Conservation (phyloP, 1,284 basidiomycete species). For the Cutaneotrichosporon sp. region DNA sequence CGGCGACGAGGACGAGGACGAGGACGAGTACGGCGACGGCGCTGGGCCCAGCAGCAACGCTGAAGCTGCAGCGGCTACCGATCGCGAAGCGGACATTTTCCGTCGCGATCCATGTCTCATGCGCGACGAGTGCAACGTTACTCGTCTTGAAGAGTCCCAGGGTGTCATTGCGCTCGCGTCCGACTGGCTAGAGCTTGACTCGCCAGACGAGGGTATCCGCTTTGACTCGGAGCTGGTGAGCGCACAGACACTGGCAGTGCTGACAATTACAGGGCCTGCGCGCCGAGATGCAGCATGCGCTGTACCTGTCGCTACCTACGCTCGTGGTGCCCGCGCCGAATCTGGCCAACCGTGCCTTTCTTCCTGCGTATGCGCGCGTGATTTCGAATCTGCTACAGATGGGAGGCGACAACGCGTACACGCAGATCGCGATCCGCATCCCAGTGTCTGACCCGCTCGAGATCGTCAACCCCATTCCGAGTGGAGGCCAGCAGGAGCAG, state of each 20-base stretch:
- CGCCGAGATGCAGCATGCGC: constrained; percentile 88
- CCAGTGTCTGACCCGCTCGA: constrained; percentile 65
- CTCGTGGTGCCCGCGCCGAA: constrained; percentile 73
- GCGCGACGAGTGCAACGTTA: constrained; percentile 81
- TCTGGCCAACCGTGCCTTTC: constrained; percentile 73
- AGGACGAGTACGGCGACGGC: constrained; percentile 18
- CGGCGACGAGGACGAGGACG: constrained; percentile 52
- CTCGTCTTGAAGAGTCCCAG: constrained; percentile 82
- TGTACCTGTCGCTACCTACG: constrained; percentile 80
- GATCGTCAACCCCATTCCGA: constrained; percentile 31
- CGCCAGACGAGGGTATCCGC: constrained; percentile 85
- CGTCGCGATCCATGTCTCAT: constrained; percentile 71
- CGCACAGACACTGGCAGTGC: not conserved
- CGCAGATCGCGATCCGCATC: constrained; percentile 69
- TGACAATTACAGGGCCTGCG: constrained; percentile 64
- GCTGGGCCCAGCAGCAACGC: not conserved
- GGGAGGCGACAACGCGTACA: constrained; percentile 54
- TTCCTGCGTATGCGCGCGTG: constrained; percentile 87
- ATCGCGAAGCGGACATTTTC: constrained; percentile 81
- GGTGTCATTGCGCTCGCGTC: constrained; percentile 71
- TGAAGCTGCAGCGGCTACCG: constrained; percentile 43
- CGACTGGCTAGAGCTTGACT: constrained; percentile 93
- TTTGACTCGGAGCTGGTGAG: constrained; percentile 91
- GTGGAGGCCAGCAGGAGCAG: too few relatives aligned
- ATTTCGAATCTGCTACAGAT: constrained; percentile 70